phyloP scores from a whole-genome alignment of 2,329 filamentous ascomycete genomes.

The Trichoderma afroharzianum region DNA sequence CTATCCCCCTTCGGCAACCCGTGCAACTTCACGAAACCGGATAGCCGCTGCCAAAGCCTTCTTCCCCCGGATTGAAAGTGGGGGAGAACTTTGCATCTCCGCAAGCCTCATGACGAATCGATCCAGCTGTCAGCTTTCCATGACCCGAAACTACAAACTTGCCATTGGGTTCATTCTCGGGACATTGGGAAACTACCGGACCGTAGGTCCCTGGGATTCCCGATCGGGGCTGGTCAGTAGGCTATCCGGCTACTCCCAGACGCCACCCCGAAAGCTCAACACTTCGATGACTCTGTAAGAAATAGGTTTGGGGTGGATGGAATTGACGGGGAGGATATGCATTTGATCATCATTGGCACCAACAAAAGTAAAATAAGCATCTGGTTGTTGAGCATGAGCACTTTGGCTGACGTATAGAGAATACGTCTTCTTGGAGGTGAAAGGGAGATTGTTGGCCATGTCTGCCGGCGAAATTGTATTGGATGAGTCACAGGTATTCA shows the following conservation, averaged over 20 bases:
- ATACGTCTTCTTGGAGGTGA: neutral
- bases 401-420: neutral
- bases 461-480: neutral
- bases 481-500: neutral
- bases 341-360: neutral
- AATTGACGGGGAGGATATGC: neutral
- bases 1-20: neutral
- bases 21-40: neutral
- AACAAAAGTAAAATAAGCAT: neutral
- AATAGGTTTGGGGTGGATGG: neutral
- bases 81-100: neutral
- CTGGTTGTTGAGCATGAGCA: neutral
- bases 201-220: neutral
- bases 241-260: slow-evolving; percentile 12
- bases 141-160: neutral
- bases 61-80: neutral
- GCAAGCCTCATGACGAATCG: neutral
- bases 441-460: neutral
- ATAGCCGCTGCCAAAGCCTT: neutral
- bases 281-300: neutral
- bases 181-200: neutral
- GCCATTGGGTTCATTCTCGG: neutral
- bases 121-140: neutral
- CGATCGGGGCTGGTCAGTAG: neutral
- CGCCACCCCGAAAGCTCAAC: neutral